These are phyloP conservation scores for Mrakia gelida DNA, from an alignment of 768 basidiomycete genomes.

Conservation along the genomic window DNA sequence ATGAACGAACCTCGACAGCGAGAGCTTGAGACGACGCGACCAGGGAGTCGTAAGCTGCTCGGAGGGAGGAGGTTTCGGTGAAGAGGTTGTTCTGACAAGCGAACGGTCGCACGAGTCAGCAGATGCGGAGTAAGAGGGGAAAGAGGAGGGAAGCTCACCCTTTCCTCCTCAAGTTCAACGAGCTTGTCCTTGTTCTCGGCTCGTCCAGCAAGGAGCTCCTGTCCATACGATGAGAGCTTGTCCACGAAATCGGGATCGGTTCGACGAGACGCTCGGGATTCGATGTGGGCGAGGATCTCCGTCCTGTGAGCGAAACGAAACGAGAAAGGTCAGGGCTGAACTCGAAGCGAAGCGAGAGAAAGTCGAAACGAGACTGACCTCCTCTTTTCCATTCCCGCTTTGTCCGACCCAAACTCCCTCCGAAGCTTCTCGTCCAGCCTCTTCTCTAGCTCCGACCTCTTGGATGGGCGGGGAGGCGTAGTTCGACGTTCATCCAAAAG, in stretches of 20 bases:
- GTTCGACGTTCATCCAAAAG: neutral
- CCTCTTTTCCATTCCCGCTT: neutral
- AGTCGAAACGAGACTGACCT: neutral
- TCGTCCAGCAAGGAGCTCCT: neutral
- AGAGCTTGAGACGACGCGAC: neutral
- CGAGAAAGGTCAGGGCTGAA: neutral
- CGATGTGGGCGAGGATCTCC: neutral
- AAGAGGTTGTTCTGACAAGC: neutral
- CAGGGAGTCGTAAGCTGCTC: neutral
- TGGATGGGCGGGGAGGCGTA: neutral
- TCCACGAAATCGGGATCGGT: neutral
- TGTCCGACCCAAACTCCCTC: neutral
- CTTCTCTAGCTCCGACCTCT: neutral
- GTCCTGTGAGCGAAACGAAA: neutral
- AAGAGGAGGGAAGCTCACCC: neutral
- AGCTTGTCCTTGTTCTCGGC: neutral
- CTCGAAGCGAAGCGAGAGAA: neutral
- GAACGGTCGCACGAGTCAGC: no score
- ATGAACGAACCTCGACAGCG: neutral
- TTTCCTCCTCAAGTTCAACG: neutral
- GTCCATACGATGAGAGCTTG: neutral
- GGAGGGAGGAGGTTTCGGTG: neutral
- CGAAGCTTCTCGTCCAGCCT: neutral
- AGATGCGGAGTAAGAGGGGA: neutral
- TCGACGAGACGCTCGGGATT: neutral